Base-by-base conservation (phyloP, 441 rosid species). In the Pelargonium fulgidum region DNA sequence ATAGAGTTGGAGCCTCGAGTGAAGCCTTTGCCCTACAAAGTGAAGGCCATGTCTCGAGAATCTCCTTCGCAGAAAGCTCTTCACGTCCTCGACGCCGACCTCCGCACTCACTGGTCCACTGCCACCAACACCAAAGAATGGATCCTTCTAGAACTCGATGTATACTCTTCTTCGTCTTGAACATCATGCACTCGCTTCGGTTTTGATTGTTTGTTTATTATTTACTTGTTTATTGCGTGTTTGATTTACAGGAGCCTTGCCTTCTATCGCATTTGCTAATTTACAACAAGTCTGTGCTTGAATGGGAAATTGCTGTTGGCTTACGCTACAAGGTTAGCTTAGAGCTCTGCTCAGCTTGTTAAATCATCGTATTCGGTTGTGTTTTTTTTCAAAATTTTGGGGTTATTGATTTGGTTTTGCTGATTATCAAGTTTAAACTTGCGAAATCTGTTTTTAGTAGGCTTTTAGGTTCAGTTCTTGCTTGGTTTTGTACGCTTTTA, bases 221-320 rank as follows among this genome's bases (percentile, higher is more conserved):
- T 17, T 8, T 58, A 26, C 69, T 20, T 58, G 11, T 14, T 20
- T 36, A 70, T 26, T 36, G 10, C 75, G 45, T 70, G 17, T 72
- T 48, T 64, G 52, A 41, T 42, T 75, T 79, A 69, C 88, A 90
- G 97, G 97, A 88, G 70, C 92, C 97, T 74, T 84, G 97, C 79
- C 79, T 90, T 64, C 73, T 90, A 48, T 90, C 97, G 14, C 91
- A 89, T 75, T 70, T 90, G 50, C 81, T 89, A 73, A 86, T 90
- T 67, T 88, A 88, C 68, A 90, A 90, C 74, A 90, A 90, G 83
- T 90, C 97, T 2, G 97, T 90, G 4, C 92, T 90, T 61, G 97
- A 90, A 74, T 90, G 97, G 97, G 97, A 90, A 81, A 88, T 88
- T 41, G 77, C 88, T n/a, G 97, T 82, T 68, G 97, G 97, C 72